These are phyloP conservation scores for Arthroderma sp. DNA, from an alignment of 2,329 filamentous ascomycete species.

Conservation along the genomic window DNA sequence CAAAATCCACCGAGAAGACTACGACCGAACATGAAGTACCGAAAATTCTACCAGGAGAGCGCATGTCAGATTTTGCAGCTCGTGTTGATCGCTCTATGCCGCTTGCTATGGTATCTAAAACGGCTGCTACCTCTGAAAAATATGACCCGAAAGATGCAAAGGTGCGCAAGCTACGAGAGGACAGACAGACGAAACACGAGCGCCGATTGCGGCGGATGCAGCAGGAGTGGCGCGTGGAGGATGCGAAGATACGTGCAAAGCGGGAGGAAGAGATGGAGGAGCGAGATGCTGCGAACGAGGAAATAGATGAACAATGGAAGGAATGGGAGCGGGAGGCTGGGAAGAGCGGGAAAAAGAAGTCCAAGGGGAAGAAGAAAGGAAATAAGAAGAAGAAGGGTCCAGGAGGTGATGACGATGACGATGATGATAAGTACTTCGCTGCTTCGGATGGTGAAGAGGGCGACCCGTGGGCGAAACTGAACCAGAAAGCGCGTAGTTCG, in stretches of 20 bases:
- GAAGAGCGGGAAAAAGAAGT: constrained; percentile 38
- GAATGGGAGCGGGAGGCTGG: constrained; percentile 44
- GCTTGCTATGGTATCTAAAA: constrained; percentile 45
- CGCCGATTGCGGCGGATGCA: constrained; percentile 55
- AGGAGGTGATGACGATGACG: constrained; percentile 27
- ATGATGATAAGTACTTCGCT: constrained; percentile 28
- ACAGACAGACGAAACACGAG: constrained; percentile 67
- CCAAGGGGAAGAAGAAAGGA: constrained; percentile 49
- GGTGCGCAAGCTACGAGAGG: constrained; percentile 31
- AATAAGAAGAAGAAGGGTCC: constrained; percentile 40
- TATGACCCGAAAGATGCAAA: constrained; percentile 21
- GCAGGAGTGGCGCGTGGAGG: constrained; percentile 43
- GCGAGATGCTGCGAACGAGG: constrained; percentile 46
- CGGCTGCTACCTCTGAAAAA: constrained; percentile 36
- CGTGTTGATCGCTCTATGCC: constrained; percentile 79
- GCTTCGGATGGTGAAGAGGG: constrained; percentile 43
- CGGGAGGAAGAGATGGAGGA: constrained; percentile 66
- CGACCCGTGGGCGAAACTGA: constrained; percentile 67
- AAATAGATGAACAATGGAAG: constrained; percentile 52
- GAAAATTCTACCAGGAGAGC: constrained; percentile 72
- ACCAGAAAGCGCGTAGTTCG: constrained; percentile 41
- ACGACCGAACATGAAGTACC: constrained; percentile 25
- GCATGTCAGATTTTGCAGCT: constrained; percentile 64
- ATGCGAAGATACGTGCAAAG: constrained; percentile 49
- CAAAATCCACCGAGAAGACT: not conserved